Percentiles rank a stretch among this genome's conserved stretches.
These are phyloP conservation scores for Cryptococcus amylolentus DNA, from an alignment of 1,284 basidiomycete species.

Conservation along the genomic window DNA sequence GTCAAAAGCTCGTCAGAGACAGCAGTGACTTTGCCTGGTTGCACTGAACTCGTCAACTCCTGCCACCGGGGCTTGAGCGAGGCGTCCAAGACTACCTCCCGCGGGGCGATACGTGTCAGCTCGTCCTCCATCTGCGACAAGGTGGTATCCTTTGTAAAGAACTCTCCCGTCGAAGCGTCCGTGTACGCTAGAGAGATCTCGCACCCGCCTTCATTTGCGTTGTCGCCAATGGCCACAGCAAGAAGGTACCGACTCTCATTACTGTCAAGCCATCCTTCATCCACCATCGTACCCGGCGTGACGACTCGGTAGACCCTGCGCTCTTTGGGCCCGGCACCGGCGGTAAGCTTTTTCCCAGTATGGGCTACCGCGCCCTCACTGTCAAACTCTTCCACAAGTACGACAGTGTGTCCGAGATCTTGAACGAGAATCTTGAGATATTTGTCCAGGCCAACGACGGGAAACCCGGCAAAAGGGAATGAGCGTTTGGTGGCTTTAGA, in stretches of 20 bases:
- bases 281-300: conserved; percentile 87
- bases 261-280: conserved; percentile 78
- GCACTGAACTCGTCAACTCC: neutral
- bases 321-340: conserved; percentile 19
- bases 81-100: conserved; percentile 71
- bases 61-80: conserved; percentile 47
- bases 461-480: conserved; percentile 83
- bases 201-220: neutral
- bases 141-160: conserved; percentile 67
- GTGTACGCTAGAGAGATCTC: conserved; percentile 74
- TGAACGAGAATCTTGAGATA: conserved; percentile 81
- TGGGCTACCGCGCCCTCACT: conserved; percentile 13
- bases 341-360: conserved; percentile 59
- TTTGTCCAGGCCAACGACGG: conserved; percentile 76
- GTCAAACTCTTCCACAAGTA: conserved; percentile 85
- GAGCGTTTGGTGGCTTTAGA: conserved; percentile 42
- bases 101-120: conserved; percentile 73
- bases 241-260: conserved; percentile 86
- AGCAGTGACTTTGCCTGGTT: neutral
- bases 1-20: conserved; percentile 12
- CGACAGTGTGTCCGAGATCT: conserved; percentile 75
- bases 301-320: conserved; percentile 78
- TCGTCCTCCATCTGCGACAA: conserved; percentile 69
- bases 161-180: conserved; percentile 92
- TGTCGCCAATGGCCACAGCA: conserved; percentile 55